Base-by-base conservation (phyloP, 148 eudicot species). In the Beta vulgaris region DNA sequence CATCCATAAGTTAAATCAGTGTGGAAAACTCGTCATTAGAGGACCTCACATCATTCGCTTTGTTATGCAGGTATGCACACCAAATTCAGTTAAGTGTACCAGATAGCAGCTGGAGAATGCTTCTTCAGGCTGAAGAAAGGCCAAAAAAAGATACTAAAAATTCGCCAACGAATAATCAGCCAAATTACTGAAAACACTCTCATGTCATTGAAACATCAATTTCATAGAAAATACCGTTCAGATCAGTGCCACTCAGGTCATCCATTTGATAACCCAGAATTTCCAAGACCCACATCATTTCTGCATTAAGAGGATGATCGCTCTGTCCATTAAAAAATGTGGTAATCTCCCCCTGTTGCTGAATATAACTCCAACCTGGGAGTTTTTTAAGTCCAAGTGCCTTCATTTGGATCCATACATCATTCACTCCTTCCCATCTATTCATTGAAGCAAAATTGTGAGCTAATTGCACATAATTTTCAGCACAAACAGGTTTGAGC, bases 361-460 rank as follows among this genome's bases (percentile, higher is more conserved):
- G 91, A 77, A 90, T 78, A 75, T 79, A 86, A 78, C 98, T 93
- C 98, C 98, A 91, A 53, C 91, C 97, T 8, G 97, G 97, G 73
- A 85, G 78, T 76, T 91, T 93, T 79, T 69, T 90, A 53, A 91
- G 73, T 40, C 97, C 98, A 79, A 87, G 88, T 72, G 90, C 85
- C 73, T 86, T 91, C 98, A 93, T 93, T 72, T 88, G 88, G 11
- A 68, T 62, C 97, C 92, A 91, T 18, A 87, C 87, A 78, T 90
- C 86, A 68, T 86, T 89, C 65, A 90, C 95, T 21, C 84, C 86
- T n/a, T 90, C 89, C 98, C 98, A 93, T 75, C 82, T 80, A 32
- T 82, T 83, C 92, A 85, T 83, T n/a, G 91, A 84, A 77, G 95
- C 98, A 75, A 85, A 88, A 72, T 84, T 88, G 43, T 87, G 89